Percentiles rank a stretch among this genome's conserved stretches.
Evolutionary conservation across 176 grass and related monocot species (phyloP).

Genomic region (Miscanthus lutarioriparius): DNA sequence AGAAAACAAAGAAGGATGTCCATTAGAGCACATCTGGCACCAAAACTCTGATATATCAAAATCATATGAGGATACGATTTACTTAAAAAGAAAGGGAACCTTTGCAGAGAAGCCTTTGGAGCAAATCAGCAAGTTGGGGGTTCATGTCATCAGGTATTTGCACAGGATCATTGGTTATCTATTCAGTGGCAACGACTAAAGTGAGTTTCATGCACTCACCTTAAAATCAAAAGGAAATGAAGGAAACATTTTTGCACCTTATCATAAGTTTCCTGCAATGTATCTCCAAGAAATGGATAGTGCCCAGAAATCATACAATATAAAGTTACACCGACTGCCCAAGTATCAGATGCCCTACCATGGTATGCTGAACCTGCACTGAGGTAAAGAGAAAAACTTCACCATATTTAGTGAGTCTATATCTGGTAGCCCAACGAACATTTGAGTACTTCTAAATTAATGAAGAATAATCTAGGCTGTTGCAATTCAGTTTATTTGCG

Average conservation of each 20-base stretch:
- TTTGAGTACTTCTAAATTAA: conserved; percentile 8
- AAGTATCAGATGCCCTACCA: conserved; percentile 70
- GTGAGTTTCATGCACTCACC: conserved; percentile 20
- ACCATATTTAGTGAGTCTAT: conserved; percentile 30
- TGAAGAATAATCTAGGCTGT: neutral
- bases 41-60: neutral
- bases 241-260: conserved; percentile 44
- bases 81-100: conserved; percentile 37
- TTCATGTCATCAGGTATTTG: conserved; percentile 56
- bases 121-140: conserved; percentile 60
- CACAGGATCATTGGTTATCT: conserved; percentile 71
- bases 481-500: conserved; percentile 1
- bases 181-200: neutral
- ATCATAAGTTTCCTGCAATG: conserved; percentile 78
- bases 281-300: conserved; percentile 91
- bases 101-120: conserved; percentile 86
- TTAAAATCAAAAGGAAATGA: conserved; percentile 16
- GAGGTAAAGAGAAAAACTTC: neutral
- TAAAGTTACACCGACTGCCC: conserved; percentile 84
- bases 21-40: neutral
- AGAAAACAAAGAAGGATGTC: neutral
- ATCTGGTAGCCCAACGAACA: neutral
- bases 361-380: conserved; percentile 64
- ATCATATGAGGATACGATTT: neutral
- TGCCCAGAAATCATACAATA: conserved; percentile 77